These are phyloP conservation scores for Entelexis paramagnoliae DNA, from an alignment of 1,139 yeast species.

Conservation along the genomic window DNA sequence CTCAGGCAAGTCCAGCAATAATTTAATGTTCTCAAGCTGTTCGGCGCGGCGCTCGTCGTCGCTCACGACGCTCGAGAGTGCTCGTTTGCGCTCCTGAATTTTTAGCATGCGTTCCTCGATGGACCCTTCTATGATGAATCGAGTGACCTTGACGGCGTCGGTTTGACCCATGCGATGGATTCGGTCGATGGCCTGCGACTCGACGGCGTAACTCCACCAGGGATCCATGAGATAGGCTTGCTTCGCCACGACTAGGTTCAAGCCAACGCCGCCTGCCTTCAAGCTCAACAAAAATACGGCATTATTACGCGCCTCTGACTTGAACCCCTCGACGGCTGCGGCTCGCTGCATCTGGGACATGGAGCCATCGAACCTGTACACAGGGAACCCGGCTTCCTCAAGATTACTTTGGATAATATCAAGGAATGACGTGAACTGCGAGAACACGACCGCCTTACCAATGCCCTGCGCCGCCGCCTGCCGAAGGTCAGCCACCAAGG, in stretches of 20 bases:
- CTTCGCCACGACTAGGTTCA: conserved; percentile 77
- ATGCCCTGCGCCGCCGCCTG: conserved; percentile 39
- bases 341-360: conserved; percentile 58
- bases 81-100: conserved; percentile 78
- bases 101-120: conserved; percentile 86
- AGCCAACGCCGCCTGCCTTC: conserved; percentile 94
- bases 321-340: conserved; percentile 49
- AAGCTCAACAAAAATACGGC: conserved; percentile 61
- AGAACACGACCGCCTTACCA: conserved; percentile 76
- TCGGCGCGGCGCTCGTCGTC: conserved; percentile 65
- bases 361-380: conserved; percentile 46
- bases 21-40: conserved; percentile 71
- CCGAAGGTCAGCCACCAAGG: conserved; percentile 37
- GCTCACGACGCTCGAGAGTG: conserved; percentile 71
- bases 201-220: conserved; percentile 95
- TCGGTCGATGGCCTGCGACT: conserved; percentile 91
- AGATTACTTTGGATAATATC: conserved; percentile 65
- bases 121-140: conserved; percentile 73
- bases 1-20: conserved; percentile 45
- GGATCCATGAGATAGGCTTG: conserved; percentile 92
- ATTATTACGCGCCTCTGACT: conserved; percentile 30
- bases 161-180: conserved; percentile 85
- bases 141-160: conserved; percentile 56
- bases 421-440: conserved; percentile 78
- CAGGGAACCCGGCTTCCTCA: conserved; percentile 36